phyloP scores from a whole-genome alignment of 805 yeast species.

The Candida silvicultrix region DNA sequence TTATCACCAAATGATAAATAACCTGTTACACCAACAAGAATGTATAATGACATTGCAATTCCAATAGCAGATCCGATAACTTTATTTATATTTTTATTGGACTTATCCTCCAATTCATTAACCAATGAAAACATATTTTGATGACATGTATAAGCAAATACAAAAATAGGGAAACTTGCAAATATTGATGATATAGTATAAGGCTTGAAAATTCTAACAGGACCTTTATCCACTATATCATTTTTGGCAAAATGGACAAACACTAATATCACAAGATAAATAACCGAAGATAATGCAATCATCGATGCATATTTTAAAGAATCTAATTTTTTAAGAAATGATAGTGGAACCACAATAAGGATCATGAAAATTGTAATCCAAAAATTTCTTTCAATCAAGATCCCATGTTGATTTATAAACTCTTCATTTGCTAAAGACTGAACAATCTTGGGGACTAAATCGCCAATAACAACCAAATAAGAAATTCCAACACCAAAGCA shows the following conservation, averaged over 20 bases:
- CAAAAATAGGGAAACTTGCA: constrained; percentile 81
- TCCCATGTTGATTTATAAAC: constrained; percentile 11
- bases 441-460: constrained; percentile 57
- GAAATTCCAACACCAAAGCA: constrained; percentile 69
- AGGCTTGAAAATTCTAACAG: constrained; percentile 42
- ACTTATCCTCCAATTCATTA: constrained; percentile 64
- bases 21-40: constrained; percentile 74
- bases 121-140: constrained; percentile 89
- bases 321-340: constrained; percentile 69
- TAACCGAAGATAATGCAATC: constrained; percentile 76
- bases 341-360: constrained; percentile 40
- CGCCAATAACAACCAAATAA: constrained; percentile 65
- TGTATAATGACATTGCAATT: constrained; percentile 55
- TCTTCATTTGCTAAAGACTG: constrained; percentile 21
- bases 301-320: constrained; percentile 82
- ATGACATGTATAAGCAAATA: constrained; percentile 93
- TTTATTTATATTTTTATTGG: constrained; percentile 37
- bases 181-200: constrained; percentile 40
- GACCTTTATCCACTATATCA: constrained; percentile 51
- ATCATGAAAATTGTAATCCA: constrained; percentile 59
- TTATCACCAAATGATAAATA: constrained; percentile 81
- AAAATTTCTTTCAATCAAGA: constrained; percentile 38
- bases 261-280: constrained; percentile 68
- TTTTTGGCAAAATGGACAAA: constrained; percentile 58
- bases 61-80: constrained; percentile 51